These are phyloP conservation scores for Plasmodium falciparum DNA, from an alignment of 169 alveolate genomes.

Conservation along the genomic window DNA sequence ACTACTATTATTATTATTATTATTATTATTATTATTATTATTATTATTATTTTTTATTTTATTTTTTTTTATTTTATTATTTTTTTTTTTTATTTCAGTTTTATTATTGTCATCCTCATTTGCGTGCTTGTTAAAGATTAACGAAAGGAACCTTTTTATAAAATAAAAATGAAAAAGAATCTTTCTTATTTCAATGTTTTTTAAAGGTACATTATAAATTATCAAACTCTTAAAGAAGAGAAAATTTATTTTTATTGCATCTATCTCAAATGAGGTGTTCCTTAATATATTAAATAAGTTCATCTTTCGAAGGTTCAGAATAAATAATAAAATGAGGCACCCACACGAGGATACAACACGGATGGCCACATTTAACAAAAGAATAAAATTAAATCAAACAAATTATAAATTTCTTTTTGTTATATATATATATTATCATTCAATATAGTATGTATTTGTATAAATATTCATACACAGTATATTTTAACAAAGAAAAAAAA, in stretches of 20 bases:
- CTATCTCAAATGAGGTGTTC: slow-evolving; percentile 26
- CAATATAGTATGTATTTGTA: too few species aligned
- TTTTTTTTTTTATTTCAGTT: background rate
- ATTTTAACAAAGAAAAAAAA: too few species aligned
- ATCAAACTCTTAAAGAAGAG: slow-evolving; percentile 18
- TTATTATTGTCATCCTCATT: background rate
- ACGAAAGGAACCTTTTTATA: slow-evolving; percentile 6
- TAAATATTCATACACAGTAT: too few species aligned
- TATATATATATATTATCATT: too few species aligned
- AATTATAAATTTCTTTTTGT: too few species aligned
- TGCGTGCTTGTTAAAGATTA: slow-evolving; percentile 12
- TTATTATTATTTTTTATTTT: background rate
- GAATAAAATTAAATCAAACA: too few species aligned
- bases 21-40: too few species aligned
- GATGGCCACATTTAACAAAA: too few species aligned
- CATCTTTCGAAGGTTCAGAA: slow-evolving; percentile 25
- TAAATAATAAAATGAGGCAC: too few species aligned
- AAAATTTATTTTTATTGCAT: slow-evolving; percentile 9
- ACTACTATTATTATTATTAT: too few species aligned
- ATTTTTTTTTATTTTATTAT: slow-evolving; percentile 1
- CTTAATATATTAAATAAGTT: slow-evolving; percentile 30
- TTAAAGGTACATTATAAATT: slow-evolving; percentile 34
- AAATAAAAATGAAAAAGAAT: slow-evolving; percentile 26
- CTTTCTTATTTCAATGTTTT: slow-evolving; percentile 29
- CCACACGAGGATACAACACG: too few species aligned